Percentiles rank a stretch among this genome's conserved stretches.
Conservation (phyloP, 2,329 filamentous ascomycete genomes). For the Beauveria sp. region DNA sequence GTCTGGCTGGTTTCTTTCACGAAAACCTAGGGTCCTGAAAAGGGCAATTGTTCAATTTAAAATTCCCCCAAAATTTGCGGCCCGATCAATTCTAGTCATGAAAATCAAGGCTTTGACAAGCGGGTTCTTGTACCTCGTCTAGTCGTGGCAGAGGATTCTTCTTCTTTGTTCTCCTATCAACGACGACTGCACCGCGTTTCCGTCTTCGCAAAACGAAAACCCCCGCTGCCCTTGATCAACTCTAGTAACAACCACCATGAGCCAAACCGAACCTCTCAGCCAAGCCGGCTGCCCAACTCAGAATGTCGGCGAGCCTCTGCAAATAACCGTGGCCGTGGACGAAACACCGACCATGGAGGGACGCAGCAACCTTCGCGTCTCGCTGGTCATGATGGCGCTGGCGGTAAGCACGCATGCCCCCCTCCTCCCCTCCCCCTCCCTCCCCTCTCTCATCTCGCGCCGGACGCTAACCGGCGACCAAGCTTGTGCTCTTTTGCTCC, state of each 20-base stretch:
- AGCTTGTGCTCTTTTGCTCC: conserved; percentile 11
- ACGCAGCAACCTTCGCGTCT: conserved; percentile 3
- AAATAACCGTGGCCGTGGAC: background rate
- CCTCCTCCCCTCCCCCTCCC: no score
- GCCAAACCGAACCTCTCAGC: conserved; percentile 1
- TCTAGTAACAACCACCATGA: background rate
- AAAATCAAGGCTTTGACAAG: background rate
- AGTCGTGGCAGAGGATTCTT: no score
- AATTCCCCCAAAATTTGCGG: background rate
- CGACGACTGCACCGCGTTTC: no score
- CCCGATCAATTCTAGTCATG: background rate
- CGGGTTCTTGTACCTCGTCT: background rate
- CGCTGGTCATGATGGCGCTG: conserved; percentile 2
- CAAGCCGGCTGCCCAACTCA: background rate
- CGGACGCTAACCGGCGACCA: no score
- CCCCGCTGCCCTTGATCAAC: no score
- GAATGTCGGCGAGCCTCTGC: background rate
- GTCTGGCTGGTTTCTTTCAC: no score
- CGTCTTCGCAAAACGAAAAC: no score
- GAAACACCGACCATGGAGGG: conserved; percentile 2
- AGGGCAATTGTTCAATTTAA: background rate
- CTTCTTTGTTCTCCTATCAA: no score
- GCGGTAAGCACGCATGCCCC: background rate
- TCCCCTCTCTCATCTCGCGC: no score
- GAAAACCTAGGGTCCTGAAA: no score